Conservation (phyloP, 106 monocot species). For the Apostasia shenzhenica region DNA sequence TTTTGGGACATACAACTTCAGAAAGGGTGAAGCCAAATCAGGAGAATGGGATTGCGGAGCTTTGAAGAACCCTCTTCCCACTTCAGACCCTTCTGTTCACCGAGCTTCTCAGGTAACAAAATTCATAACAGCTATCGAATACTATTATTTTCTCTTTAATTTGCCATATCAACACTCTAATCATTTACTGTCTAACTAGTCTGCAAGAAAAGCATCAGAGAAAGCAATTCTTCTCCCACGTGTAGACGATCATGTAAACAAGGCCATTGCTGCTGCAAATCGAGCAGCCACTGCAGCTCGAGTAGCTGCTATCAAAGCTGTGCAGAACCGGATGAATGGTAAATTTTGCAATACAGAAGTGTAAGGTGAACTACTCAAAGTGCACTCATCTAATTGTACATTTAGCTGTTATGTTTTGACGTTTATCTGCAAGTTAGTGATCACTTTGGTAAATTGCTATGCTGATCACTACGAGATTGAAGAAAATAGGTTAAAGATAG, state of each 20-base stretch:
- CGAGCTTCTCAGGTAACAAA: slow-evolving; percentile 19
- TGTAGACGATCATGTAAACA: slow-evolving; percentile 40
- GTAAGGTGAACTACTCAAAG: neutral
- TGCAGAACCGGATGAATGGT: slow-evolving; percentile 31
- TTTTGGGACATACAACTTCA: slow-evolving; percentile 40
- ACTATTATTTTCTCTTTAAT: neutral
- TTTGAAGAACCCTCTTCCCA: slow-evolving; percentile 10
- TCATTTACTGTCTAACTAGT: slow-evolving; percentile 1
- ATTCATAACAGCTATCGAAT: neutral
- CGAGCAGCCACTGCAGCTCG: slow-evolving; percentile 44
- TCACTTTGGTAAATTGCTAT: neutral
- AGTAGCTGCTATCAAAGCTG: slow-evolving; percentile 50
- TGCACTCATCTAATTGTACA: slow-evolving; percentile 4
- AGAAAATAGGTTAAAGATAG: no score
- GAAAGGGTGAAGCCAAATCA: slow-evolving; percentile 30
- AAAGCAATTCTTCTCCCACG: slow-evolving; percentile 19
- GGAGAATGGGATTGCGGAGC: slow-evolving; percentile 47
- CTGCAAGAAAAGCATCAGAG: slow-evolving; percentile 39
- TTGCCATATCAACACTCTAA: neutral
- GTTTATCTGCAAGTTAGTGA: slow-evolving; percentile 3
- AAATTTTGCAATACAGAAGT: slow-evolving; percentile 16
- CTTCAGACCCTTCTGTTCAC: slow-evolving; percentile 5
- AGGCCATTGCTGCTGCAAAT: slow-evolving; percentile 32
- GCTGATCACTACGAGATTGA: slow-evolving; percentile 1
- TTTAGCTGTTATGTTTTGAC: neutral